Evolutionary conservation across 306 rosid genomes (phyloP).

Genomic region (Adenanthera pavonina): DNA sequence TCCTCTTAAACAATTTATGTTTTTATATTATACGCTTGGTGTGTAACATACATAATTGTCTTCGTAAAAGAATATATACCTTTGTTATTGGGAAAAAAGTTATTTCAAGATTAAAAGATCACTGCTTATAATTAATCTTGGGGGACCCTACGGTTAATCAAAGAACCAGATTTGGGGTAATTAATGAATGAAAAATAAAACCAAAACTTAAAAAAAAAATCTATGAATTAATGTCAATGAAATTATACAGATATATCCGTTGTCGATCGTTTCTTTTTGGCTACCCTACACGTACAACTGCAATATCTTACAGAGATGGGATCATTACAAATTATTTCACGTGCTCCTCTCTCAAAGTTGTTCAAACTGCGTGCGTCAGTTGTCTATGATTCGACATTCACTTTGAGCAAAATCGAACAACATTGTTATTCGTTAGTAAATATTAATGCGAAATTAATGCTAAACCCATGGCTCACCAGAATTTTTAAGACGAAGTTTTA

Average conservation of each 20-base stretch:
- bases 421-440: not conserved
- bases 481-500: not conserved
- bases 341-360: not conserved
- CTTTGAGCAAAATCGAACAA: not conserved
- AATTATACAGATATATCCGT: not conserved
- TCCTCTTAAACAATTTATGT: too few relatives aligned
- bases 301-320: not conserved
- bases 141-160: not conserved
- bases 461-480: not conserved
- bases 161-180: not conserved
- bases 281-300: not conserved
- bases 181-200: not conserved
- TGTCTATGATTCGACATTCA: not conserved
- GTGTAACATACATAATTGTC: not conserved
- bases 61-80: not conserved
- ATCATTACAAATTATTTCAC: not conserved
- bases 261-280: not conserved
- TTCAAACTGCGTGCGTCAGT: not conserved
- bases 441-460: not conserved
- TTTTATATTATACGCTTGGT: not conserved
- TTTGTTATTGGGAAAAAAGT: not conserved
- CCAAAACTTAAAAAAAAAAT: not conserved
- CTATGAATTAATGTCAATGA: not conserved
- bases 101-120: not conserved
- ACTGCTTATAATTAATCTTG: not conserved